Conservation (phyloP, 2,329 filamentous ascomycete genomes). For the Magnaporthiopsis poae region DNA sequence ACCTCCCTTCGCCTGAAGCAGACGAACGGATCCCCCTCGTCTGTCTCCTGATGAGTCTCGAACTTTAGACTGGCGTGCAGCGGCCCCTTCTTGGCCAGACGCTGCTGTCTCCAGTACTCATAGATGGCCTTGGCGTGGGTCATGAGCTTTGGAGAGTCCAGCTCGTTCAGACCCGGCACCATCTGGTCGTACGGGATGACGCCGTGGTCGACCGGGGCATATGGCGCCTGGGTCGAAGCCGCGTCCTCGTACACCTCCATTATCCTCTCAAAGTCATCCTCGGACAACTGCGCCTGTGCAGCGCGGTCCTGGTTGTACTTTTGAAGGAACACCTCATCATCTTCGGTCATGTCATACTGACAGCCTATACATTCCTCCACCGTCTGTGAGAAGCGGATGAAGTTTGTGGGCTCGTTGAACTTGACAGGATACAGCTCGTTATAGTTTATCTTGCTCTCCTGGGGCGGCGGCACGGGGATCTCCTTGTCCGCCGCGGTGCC, state of each 20-base stretch:
- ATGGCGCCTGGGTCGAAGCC: constrained; percentile 73
- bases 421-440: constrained; percentile 72
- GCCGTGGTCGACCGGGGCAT: constrained; percentile 79
- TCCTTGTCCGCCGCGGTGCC: constrained; percentile 49
- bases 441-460: constrained; percentile 66
- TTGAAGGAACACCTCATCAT: constrained; percentile 78
- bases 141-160: constrained; percentile 39
- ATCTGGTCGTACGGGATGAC: constrained; percentile 69
- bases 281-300: constrained; percentile 57
- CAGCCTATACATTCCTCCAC: constrained; percentile 89
- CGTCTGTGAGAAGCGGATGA: constrained; percentile 95
- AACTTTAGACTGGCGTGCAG: constrained; percentile 79
- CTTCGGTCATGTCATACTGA: constrained; percentile 86
- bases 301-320: constrained; percentile 67
- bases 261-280: constrained; percentile 85
- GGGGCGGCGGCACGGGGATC: constrained; percentile 55
- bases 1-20: constrained; percentile 94
- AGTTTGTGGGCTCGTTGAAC: constrained; percentile 79
- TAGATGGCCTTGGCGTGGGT: constrained; percentile 68
- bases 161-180: constrained; percentile 53
- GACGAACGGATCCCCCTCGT: constrained; percentile 93
- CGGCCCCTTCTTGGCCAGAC: constrained; percentile 57
- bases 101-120: constrained; percentile 74
- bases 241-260: constrained; percentile 94
- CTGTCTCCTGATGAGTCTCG: constrained; percentile 85